Percentiles rank a stretch among this genome's conserved stretches.
These are phyloP conservation scores for Coemansia sp. DNA, from an alignment of 192 early-diverging fungal species.

Conservation along the genomic window DNA sequence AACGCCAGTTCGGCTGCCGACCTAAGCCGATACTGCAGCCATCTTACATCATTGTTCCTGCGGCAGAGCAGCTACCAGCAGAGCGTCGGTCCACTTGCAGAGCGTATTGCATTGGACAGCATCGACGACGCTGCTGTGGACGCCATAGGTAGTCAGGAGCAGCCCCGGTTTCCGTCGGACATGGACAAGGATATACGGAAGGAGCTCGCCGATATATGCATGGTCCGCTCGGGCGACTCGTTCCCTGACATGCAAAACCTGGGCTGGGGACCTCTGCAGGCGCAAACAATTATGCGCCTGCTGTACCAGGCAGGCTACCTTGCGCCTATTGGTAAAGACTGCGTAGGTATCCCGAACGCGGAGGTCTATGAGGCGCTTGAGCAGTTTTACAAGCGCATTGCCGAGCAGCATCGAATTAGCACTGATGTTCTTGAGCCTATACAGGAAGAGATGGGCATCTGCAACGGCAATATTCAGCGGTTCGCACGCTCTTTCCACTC, in stretches of 20 bases:
- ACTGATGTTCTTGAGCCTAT: constrained; percentile 1
- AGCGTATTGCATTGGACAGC: not conserved
- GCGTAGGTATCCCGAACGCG: not conserved
- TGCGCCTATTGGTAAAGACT: not conserved
- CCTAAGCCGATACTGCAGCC: not conserved
- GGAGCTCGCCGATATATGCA: not conserved
- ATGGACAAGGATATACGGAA: not conserved
- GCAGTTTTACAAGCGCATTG: constrained; percentile 1
- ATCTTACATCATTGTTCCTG: not conserved
- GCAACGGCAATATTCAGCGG: not conserved
- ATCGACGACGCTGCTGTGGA: not conserved
- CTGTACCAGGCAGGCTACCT: constrained; percentile 1
- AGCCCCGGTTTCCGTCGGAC: not conserved
- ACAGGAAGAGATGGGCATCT: constrained; percentile 3
- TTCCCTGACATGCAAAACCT: not conserved
- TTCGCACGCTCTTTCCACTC: not conserved
- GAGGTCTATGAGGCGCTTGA: constrained; percentile 1
- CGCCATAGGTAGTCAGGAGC: not conserved
- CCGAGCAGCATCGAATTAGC: not conserved
- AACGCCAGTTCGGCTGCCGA: not conserved
- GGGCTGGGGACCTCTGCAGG: not conserved
- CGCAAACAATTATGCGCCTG: not conserved
- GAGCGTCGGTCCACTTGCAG: not conserved
- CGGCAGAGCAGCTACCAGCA: not conserved
- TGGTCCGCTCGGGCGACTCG: not conserved